A percentile compares a stretch with the other conserved stretches of the same genome.
phyloP scores from a whole-genome alignment of 805 yeast genomes.

The Metschnikowia colocasiae region DNA sequence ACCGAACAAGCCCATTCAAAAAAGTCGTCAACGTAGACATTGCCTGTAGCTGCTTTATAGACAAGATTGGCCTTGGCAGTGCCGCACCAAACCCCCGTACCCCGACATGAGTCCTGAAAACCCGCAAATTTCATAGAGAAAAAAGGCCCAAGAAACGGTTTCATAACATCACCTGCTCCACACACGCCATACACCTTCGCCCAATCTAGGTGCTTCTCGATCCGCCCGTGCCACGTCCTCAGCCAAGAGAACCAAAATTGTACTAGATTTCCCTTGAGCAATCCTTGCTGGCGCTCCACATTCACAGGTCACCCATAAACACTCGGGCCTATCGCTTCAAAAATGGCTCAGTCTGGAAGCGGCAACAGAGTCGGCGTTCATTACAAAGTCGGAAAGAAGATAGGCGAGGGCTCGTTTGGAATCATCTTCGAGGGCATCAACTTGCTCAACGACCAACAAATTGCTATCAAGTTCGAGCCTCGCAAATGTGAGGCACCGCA shows the following conservation, averaged over 20 bases:
- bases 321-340: constrained; percentile 1
- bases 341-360: constrained; percentile 39
- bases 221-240: not conserved
- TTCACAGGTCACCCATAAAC: not conserved
- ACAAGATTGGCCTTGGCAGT: not conserved
- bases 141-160: not conserved
- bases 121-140: constrained; percentile 6
- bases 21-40: not conserved
- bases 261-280: not conserved
- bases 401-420: constrained; percentile 98
- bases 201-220: not conserved
- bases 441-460: constrained; percentile 85
- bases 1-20: no score
- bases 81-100: constrained; percentile 8
- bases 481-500: constrained; percentile 97
- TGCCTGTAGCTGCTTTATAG: not conserved
- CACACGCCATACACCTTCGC: not conserved
- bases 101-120: constrained; percentile 2
- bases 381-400: constrained; percentile 93
- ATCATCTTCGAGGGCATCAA: constrained; percentile 95
- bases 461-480: constrained; percentile 96
- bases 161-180: constrained; percentile 1
- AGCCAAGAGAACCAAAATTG: not conserved
- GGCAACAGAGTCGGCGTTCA: constrained; percentile 86
- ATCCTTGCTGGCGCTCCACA: not conserved